Evolutionary conservation across 805 yeast genomes (phyloP), one percentile per base, ranked within the genome.

Genomic region (Ogataea zsoltii): DNA sequence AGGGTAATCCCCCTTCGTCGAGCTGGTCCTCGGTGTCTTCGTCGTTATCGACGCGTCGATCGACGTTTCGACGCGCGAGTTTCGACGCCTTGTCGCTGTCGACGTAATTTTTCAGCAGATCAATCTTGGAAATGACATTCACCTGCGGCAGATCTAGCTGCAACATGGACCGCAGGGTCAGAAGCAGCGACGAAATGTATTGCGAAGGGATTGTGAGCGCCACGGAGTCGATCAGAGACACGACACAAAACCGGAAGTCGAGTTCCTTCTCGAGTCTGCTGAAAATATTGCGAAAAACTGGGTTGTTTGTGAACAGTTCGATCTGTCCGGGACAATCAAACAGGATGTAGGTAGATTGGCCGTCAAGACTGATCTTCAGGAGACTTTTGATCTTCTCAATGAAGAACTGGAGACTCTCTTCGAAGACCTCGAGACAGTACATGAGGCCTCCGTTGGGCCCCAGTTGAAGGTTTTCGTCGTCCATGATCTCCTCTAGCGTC

Each of bases 311-410:
- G 67, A 88, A 94, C 13, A 94, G 75, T 63, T 94, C 99, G 1
- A 90, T 94, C 63, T 94, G 99, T 1, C 99, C 99, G 1, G 97
- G 97, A 60, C 96, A 88, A 64, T 89, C 97, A 67, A 89, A 87
- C 3, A 89, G 70, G 11, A 89, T 63, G 54, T 89, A 89, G 32
- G 83, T 79, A 17, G 71, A 71, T 33, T 61, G 59, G 9, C 66
- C 68, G 45, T 80, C 83, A 33, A 58, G 36, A 46, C 66, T 58
- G 1, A 65, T 13, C 30, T 70, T 62, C 4, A 85, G 77, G 11
- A 90, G 68, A 26, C 73, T 69, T 46, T 75, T 71, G 26, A 92
- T 70, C 59, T 77, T 80, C 9, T 70, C 68, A 3, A 85, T 60
- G 55, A 89, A 79, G 37, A 73, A 70, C 21, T 84, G 86, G 40